Base-by-base conservation (phyloP, 805 yeast genomes). In the Yarrowia phangngaensis region DNA sequence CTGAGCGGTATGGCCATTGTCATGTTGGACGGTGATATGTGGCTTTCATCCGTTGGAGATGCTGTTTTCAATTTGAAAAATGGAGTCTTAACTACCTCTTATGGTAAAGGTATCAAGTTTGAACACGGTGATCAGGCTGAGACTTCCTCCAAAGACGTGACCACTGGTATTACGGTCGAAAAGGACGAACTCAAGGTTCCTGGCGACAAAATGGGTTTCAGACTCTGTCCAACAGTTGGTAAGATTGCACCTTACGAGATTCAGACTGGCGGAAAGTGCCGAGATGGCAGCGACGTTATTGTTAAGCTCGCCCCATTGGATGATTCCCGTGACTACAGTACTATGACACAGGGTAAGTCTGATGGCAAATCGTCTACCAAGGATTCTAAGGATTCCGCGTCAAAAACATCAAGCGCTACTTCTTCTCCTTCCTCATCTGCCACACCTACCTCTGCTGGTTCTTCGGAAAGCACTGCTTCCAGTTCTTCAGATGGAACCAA, bases 141-240 rank as follows among this genome's bases (percentile, higher is more conserved):
- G 24, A 27, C 45, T 27, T 24, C 31, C 26, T 15, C 22, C 16
- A 15, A 27, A 4, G 27, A 38, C 32, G 6, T 13, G 17, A 38
- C 45, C 16, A 4, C 32, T 13, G 45, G 45, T 12, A 32, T 38
- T 5, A 17, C 12, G 17, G 15, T 38, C 11, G 45, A 38, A 6
- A 27, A 38, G 19, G 45, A 32, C 15, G 45, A 38, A 14, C 24
- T 38, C 26, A 38, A 27, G 45, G 45, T 38, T 8, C 45, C 32
- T 11, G 45, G 45, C 6, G 19, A 38, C 24, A 32, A 38, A 6
- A 38, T 38, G 45, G 45, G 45, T 3, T 38, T 38, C 45, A 31
- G 45, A 38, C 32, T 38, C 17, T 38, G 45, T 8, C 45, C 45
- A 23, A 19, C 17, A 24, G 32, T 19, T 17, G 45, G 32, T 24